Percentiles rank a stretch among this genome's conserved stretches.
Conservation (phyloP, 345 rosid genomes). For the Populus nigra region DNA sequence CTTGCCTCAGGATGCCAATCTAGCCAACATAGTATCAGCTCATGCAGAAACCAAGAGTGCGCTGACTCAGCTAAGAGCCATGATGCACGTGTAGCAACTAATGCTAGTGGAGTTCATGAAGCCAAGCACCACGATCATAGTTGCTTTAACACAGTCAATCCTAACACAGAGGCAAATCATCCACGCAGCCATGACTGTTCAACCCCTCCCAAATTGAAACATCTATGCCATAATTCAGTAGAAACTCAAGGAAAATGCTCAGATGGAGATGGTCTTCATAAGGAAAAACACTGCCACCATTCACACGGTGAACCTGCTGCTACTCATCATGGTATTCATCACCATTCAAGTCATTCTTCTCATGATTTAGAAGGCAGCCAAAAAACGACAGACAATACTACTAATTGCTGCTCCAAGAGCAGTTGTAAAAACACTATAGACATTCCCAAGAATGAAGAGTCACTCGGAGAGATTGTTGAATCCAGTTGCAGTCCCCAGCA, state of each 20-base stretch:
- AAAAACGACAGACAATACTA: background rate
- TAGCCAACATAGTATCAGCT: background rate
- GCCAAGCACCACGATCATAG: background rate
- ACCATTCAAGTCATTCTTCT: conserved; percentile 7
- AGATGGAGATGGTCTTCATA: background rate
- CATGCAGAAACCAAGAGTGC: background rate
- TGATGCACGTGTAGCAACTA: background rate
- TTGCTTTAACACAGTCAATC: background rate
- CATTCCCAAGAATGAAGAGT: background rate
- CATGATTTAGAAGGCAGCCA: background rate
- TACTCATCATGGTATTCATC: background rate
- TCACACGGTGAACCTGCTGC: background rate
- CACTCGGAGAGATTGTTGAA: conserved; percentile 8
- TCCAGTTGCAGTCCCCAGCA: background rate
- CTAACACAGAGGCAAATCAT: background rate
- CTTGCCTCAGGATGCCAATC: conserved; percentile 22
- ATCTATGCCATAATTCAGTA: background rate
- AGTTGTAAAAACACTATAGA: background rate
- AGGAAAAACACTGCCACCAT: conserved; percentile 2
- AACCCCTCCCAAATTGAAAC: background rate
- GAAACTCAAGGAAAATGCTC: background rate
- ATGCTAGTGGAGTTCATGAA: background rate
- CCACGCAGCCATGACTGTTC: conserved; percentile 1
- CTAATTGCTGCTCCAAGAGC: conserved; percentile 1
- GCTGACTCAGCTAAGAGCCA: background rate